These are phyloP conservation scores for Ehretia macrophylla DNA, from an alignment of 257 asterid genomes.

Conservation along the genomic window DNA sequence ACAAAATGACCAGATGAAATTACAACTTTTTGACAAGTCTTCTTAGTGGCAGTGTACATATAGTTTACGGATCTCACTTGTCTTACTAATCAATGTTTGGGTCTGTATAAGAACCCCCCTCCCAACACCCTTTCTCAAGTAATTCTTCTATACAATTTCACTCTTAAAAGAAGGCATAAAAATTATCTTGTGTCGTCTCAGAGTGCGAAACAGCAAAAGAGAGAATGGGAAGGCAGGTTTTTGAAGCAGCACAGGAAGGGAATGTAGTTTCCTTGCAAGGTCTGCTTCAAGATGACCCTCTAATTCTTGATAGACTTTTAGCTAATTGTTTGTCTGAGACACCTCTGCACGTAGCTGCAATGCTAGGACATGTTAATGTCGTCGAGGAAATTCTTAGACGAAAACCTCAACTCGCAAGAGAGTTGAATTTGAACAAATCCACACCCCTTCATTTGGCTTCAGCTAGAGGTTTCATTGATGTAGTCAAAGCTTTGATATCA, in stretches of 20 bases:
- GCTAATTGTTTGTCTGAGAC: neutral
- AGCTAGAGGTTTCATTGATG: constrained; percentile 17
- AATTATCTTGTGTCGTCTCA: too few species aligned
- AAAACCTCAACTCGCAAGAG: constrained; percentile 17
- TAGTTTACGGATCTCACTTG: too few species aligned
- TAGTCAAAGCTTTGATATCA: constrained; percentile 18
- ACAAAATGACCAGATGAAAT: too few species aligned
- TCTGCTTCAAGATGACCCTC: neutral
- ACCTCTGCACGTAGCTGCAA: constrained; percentile 4
- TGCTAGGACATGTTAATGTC: constrained; percentile 23
- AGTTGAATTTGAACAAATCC: constrained; percentile 21
- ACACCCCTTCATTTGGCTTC: constrained; percentile 33
- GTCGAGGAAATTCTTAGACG: constrained; percentile 9
- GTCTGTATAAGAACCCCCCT: too few species aligned
- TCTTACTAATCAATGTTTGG: too few species aligned
- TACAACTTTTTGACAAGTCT: too few species aligned
- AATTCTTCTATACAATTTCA: too few species aligned
- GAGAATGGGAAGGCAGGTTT: neutral
- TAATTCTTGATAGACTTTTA: neutral
- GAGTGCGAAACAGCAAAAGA: neutral
- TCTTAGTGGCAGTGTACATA: too few species aligned
- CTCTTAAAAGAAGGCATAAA: too few species aligned
- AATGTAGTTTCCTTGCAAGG: neutral
- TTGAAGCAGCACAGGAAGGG: neutral
- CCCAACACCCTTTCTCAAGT: too few species aligned